Percentiles rank a stretch among this genome's conserved stretches.
phyloP scores from a whole-genome alignment of 2,329 filamentous ascomycete species.

The Aspergillus eucalypticola region DNA sequence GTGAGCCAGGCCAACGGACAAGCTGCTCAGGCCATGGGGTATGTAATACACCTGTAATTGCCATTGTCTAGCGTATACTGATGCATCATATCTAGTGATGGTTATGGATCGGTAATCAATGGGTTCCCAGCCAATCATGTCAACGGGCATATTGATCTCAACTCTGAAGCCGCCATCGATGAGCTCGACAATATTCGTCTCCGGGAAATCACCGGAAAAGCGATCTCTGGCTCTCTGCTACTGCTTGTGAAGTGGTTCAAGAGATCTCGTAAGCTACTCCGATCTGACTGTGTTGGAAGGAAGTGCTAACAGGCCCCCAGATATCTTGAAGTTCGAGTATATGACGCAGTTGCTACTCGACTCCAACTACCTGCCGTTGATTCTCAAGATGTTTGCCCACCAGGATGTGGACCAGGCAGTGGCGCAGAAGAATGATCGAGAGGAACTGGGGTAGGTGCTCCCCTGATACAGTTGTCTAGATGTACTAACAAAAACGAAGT shows the following conservation, averaged over 20 bases:
- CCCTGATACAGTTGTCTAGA: background rate
- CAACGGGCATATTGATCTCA: conserved; percentile 26
- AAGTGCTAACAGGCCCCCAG: conserved; percentile 47
- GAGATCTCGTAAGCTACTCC: conserved; percentile 71
- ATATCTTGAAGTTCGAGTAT: conserved; percentile 94
- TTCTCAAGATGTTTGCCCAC: conserved; percentile 89
- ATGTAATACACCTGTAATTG: conserved; percentile 38
- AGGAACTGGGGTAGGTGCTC: conserved; percentile 69
- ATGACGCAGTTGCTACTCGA: conserved; percentile 90
- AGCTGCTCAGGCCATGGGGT: conserved; percentile 49
- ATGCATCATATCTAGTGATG: conserved; percentile 20
- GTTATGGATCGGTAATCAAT: conserved; percentile 27
- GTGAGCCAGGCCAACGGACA: conserved; percentile 60
- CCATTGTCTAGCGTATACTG: background rate
- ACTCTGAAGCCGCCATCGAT: conserved; percentile 55
- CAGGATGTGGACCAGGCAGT: conserved; percentile 91
- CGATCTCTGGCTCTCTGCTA: conserved; percentile 83
- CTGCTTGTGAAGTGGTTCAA: conserved; percentile 96
- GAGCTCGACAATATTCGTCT: conserved; percentile 79
- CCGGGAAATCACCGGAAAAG: conserved; percentile 86
- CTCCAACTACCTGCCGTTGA: conserved; percentile 89
- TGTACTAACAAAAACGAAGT: conserved; percentile 47
- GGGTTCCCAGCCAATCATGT: conserved; percentile 22
- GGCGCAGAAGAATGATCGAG: conserved; percentile 78
- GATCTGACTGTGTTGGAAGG: background rate